Conservation (phyloP, 177 flowering plant genomes). For the Vitis hybrid region DNA sequence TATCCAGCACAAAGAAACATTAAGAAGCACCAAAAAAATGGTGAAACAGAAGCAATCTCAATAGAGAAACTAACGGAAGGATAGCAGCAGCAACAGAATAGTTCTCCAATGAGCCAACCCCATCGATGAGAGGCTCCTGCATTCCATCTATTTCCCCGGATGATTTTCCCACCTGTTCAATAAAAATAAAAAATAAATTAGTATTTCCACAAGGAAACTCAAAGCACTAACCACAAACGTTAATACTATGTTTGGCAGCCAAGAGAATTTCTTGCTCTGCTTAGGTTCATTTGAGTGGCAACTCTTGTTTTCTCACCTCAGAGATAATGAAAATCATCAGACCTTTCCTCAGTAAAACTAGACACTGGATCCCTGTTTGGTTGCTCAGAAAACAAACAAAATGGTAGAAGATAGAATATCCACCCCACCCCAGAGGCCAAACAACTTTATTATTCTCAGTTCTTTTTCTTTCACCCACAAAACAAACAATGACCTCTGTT, state of each 20-base stretch:
- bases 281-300: no score
- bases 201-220: background rate
- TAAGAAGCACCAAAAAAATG: background rate
- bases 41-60: background rate
- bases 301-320: no score
- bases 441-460: background rate
- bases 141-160: slow-evolving; percentile 38
- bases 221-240: no score
- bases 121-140: slow-evolving; percentile 51
- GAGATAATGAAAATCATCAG: no score
- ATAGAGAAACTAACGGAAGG: slow-evolving; percentile 54
- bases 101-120: slow-evolving; percentile 23
- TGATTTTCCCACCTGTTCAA: slow-evolving; percentile 40
- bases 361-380: no score
- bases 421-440: no score
- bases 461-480: background rate
- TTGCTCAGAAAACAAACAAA: no score
- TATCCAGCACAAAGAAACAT: no score
- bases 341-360: no score
- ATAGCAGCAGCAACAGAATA: slow-evolving; percentile 53
- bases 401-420: no score
- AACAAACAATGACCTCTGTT: background rate
- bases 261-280: no score
- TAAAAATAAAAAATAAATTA: background rate
- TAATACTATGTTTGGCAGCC: no score